Evolutionary conservation across 2,329 filamentous ascomycete genomes (phyloP), one percentile per base, ranked within the genome.

Genomic region (Phaeosphaeriaceae sp.): DNA sequence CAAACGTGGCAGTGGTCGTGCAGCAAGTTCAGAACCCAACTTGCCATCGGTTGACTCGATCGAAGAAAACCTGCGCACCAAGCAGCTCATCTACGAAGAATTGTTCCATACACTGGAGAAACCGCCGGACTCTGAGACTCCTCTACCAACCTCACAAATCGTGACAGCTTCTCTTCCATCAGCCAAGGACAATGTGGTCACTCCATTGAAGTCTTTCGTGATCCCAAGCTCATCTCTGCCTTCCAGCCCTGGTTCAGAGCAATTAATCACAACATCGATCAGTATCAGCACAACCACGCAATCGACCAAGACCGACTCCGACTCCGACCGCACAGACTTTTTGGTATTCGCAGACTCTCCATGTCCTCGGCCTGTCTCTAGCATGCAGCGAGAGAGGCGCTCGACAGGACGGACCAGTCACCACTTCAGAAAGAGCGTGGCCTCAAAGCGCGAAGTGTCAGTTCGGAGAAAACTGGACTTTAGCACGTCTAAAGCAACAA

Each of bases 291-390:
- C 9, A 15, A 13, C 31, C 7, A 15, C 7, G 7, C n/a, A n/a
- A n/a, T 36, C 15, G 15, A 48, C 1, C 21, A 9, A 17, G 17
- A 21, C 24, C 11, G 44, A 41, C 2, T 46, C 51, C n/a, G 48
- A 56, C 19, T 51, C 53, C 6, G 41, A 51, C 17, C 13, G 41
- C 7, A 56, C 48, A 9, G 53, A 56, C 45, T 56, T 56, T 13
- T 15, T 51, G 25, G 20, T 19, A 6, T 41, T 24, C 3, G 10
- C 24, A 1, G 20, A 42, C 1, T 40, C 53, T 15, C 53, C 53
- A 9, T 56, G 53, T 20, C 53, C 53, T n/a, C n/a, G n/a, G n/a
- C n/a, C n/a, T n/a, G n/a, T n/a, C n/a, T n/a, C n/a, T n/a, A n/a
- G n/a, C n/a, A n/a, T n/a, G n/a, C n/a, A n/a, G n/a, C n/a, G 2